Evolutionary conservation across 73 alveolate genomes (phyloP).

Genomic region (Paraurostyla sp.): DNA sequence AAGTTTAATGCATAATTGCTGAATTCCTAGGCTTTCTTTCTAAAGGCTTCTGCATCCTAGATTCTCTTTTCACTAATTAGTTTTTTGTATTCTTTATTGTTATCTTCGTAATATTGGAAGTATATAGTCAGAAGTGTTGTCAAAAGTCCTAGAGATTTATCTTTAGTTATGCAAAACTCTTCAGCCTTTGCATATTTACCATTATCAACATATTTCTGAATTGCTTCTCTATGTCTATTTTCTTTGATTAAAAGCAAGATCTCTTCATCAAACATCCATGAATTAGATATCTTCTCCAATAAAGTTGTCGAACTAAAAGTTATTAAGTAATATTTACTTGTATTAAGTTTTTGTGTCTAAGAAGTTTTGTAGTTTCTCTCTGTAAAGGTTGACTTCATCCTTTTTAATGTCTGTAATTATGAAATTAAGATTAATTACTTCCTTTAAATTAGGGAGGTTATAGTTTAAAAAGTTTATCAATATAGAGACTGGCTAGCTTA

Average conservation of each 20-base stretch:
- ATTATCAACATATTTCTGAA: constrained; percentile 33
- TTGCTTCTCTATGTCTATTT: constrained; percentile 61
- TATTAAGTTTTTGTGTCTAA: constrained; percentile 60
- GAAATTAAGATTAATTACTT: background rate
- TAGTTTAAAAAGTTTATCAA: constrained; percentile 40
- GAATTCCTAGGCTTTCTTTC: constrained; percentile 23
- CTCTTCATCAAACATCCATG: constrained; percentile 68
- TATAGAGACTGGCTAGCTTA: constrained; percentile 46
- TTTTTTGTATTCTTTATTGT: background rate
- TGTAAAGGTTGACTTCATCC: background rate
- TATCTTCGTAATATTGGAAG: constrained; percentile 45
- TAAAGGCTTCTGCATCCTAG: background rate
- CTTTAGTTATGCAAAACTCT: constrained; percentile 64
- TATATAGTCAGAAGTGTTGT: constrained; percentile 52
- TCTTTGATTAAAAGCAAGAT: constrained; percentile 50
- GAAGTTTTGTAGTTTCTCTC: constrained; percentile 34
- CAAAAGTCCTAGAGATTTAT: constrained; percentile 47
- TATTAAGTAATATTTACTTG: constrained; percentile 37
- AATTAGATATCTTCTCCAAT: constrained; percentile 43
- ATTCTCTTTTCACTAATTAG: background rate
- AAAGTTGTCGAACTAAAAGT: constrained; percentile 11
- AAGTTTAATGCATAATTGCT: constrained; percentile 12
- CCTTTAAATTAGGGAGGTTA: background rate
- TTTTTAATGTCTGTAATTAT: background rate
- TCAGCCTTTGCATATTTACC: constrained; percentile 46